phyloP scores from a whole-genome alignment of 352 stramenopile genomes.

The Phytophthora syringae region DNA sequence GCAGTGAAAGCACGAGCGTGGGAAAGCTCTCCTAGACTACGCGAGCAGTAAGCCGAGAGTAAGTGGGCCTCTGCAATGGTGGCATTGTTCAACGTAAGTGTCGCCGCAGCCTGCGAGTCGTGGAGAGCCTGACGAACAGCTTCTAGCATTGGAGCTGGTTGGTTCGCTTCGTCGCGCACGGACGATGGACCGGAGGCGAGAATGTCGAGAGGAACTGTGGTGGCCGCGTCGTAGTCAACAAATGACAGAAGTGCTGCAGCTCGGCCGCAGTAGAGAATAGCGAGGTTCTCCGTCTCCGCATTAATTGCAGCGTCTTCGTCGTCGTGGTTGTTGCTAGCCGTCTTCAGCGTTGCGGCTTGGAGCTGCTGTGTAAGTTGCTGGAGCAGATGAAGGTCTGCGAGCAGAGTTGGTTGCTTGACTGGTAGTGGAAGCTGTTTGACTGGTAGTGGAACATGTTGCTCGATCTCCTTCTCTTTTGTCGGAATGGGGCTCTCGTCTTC shows the following conservation, averaged over 20 bases:
- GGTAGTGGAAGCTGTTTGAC: slow-evolving; percentile 13
- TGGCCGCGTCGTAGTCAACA: slow-evolving; percentile 49
- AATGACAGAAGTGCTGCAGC: slow-evolving; percentile 43
- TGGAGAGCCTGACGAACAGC: slow-evolving; percentile 53
- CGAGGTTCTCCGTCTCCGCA: slow-evolving; percentile 29
- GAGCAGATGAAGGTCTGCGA: slow-evolving; percentile 33
- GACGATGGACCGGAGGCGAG: slow-evolving; percentile 17
- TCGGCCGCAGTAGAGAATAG: slow-evolving; percentile 41
- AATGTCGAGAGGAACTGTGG: slow-evolving; percentile 31
- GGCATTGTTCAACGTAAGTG: slow-evolving; percentile 30
- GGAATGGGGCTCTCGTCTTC: slow-evolving; percentile 10
- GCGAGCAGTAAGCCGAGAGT: slow-evolving; percentile 47
- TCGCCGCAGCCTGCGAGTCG: slow-evolving; percentile 41
- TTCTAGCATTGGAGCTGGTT: slow-evolving; percentile 31
- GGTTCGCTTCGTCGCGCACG: slow-evolving; percentile 13
- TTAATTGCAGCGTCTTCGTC: slow-evolving; percentile 7
- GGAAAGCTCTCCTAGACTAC: slow-evolving; percentile 42
- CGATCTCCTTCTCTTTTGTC: slow-evolving; percentile 11
- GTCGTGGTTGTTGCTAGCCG: slow-evolving; percentile 31
- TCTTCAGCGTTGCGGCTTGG: slow-evolving; percentile 16
- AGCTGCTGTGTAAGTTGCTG: slow-evolving; percentile 37
- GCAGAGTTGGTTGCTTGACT: slow-evolving; percentile 33
- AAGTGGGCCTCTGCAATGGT: slow-evolving; percentile 37
- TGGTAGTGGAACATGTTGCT: slow-evolving; percentile 12
- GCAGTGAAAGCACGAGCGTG: slow-evolving; percentile 37